Evolutionary conservation across 805 yeast species (phyloP).

Genomic region (Hagleromyces aurorensis): DNA sequence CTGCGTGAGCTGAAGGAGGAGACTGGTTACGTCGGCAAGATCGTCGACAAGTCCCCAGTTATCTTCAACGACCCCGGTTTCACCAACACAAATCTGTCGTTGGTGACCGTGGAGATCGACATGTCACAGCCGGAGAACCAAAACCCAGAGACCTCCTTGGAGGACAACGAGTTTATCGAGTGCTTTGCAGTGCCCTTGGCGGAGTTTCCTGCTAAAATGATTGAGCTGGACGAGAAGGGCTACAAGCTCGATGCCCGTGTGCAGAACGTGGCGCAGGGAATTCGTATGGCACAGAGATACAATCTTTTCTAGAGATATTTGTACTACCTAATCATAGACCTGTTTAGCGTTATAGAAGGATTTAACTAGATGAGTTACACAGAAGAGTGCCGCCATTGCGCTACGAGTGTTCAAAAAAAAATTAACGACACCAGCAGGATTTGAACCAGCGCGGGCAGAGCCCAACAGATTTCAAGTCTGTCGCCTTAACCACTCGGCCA

Average conservation of each 20-base stretch:
- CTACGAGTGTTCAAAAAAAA: constrained; percentile 12
- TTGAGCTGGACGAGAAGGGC: constrained; percentile 50
- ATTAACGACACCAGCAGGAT: constrained; percentile 39
- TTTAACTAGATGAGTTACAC: not conserved
- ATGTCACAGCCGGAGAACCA: constrained; percentile 53
- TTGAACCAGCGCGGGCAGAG: constrained; percentile 43
- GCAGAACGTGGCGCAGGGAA: constrained; percentile 79
- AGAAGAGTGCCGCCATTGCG: not conserved
- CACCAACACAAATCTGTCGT: constrained; percentile 77
- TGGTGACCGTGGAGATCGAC: constrained; percentile 76
- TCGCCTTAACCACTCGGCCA: constrained; percentile 46
- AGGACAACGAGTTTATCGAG: constrained; percentile 89
- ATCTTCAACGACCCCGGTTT: constrained; percentile 79
- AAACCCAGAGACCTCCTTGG: constrained; percentile 67
- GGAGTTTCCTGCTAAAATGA: constrained; percentile 47
- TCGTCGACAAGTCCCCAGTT: constrained; percentile 38
- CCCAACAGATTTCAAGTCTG: constrained; percentile 43
- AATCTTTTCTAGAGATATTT: too few relatives aligned
- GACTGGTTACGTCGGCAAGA: constrained; percentile 81
- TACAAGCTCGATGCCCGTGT: constrained; percentile 80
- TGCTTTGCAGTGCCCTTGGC: constrained; percentile 66
- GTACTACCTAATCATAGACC: not conserved
- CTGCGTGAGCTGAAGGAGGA: constrained; percentile 84
- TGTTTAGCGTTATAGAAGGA: not conserved
- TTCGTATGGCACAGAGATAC: constrained; percentile 44